Evolutionary conservation across 768 basidiomycete species (phyloP), one percentile per base, ranked within the genome.

Genomic region (Leccinum fibrillosum): DNA sequence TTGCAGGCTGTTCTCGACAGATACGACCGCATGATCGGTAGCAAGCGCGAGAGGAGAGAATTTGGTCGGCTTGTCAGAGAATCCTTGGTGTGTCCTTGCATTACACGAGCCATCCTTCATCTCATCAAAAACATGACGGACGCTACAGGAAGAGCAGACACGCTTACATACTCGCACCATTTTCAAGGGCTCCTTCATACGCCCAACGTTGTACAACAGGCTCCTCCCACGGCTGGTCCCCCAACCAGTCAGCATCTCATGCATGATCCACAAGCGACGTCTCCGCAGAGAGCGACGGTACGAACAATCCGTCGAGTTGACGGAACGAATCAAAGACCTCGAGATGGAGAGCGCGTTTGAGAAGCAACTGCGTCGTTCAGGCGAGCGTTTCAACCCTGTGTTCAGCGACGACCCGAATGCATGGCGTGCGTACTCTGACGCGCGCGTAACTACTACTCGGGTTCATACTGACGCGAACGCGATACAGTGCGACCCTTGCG

Each of bases 151-250:
- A 54, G 88, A 85, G 77, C 79, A 79, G 57, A 64, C 77, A 8
- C 75, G 76, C 23, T 73, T 89, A 39, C 78, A 75, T 37, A 80
- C 77, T 21, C 82, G 85, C 4, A 86, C 89, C 12, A 85, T 88
- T 34, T 72, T 92, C 58, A 92, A 90, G 7, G 89, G 92, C 5
- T 80, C 78, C 2, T 82, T 83, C 68, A 68, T 92, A n/a, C 84
- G 83, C 11, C 81, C 92, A 0, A 78, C 86, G 0, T 53, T 82
- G 8, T 83, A 73, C 72, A 84, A 92, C 67, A 77, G 74, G 0
- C 90, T 92, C 1, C 80, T 97, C 13, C 92, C 92, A 0, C 84
- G 90, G 0, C 75, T 97, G 63, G 84, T 80, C 42, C 92, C 90
- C 1, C 92, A 96, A 61, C 94, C 95, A 0, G 64, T 74, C 5